These are phyloP conservation scores for Wolfiporia cocos DNA, from an alignment of 1,284 basidiomycete species.

Conservation along the genomic window DNA sequence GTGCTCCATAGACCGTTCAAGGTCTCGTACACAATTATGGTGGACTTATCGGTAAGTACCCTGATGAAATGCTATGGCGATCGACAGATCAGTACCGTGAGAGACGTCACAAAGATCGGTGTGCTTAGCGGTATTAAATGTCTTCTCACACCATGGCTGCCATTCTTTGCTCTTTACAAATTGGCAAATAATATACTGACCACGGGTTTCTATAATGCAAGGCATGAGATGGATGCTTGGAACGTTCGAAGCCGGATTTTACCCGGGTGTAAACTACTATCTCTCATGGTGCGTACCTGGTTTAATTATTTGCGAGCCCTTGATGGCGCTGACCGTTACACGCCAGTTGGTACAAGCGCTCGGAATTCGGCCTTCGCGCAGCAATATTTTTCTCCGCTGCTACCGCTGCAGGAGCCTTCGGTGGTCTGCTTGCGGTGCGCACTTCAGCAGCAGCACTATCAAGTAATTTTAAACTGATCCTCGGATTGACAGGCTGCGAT, in stretches of 20 bases:
- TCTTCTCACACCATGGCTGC: too few species aligned
- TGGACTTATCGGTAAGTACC: slow-evolving; percentile 50
- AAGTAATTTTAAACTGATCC: not conserved
- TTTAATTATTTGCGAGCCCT: slow-evolving; percentile 3
- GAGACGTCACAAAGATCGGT: too few species aligned
- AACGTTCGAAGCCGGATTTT: slow-evolving; percentile 68
- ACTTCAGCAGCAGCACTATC: not conserved
- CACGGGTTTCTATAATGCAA: too few species aligned
- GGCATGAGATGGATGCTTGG: slow-evolving; percentile 66
- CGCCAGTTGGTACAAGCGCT: slow-evolving; percentile 41
- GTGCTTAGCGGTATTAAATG: too few species aligned
- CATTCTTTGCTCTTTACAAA: too few species aligned
- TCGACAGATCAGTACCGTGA: not conserved
- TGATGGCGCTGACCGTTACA: slow-evolving; percentile 2
- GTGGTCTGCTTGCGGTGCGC: slow-evolving; percentile 58
- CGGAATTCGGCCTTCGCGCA: slow-evolving; percentile 60
- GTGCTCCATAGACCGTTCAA: slow-evolving; percentile 50
- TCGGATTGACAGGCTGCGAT: slow-evolving; percentile 46
- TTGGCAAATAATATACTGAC: slow-evolving; percentile 1
- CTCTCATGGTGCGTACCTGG: slow-evolving; percentile 48
- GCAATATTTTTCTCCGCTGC: slow-evolving; percentile 75
- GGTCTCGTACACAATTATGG: slow-evolving; percentile 60
- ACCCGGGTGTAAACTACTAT: slow-evolving; percentile 62
- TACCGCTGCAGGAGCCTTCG: slow-evolving; percentile 67
- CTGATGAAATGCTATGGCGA: not conserved